These are phyloP conservation scores for Claviceps paspali DNA, from an alignment of 2,329 filamentous ascomycete species.

Conservation along the genomic window DNA sequence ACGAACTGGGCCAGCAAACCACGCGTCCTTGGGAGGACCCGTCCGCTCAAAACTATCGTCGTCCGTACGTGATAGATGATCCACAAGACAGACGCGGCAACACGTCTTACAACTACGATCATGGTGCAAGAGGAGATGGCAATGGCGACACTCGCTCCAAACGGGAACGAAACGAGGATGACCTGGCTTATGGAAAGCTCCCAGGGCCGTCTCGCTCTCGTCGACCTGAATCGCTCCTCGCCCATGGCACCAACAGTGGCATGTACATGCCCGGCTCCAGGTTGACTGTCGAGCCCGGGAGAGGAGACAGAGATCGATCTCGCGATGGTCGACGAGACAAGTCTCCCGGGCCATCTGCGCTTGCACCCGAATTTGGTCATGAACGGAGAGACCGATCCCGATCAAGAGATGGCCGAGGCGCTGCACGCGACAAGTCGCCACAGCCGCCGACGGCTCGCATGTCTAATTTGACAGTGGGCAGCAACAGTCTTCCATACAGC, in stretches of 20 bases:
- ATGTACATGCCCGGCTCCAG: constrained; percentile 12
- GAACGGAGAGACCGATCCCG: constrained; percentile 11
- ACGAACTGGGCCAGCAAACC: constrained; percentile 9
- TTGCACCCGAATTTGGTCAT: constrained; percentile 10
- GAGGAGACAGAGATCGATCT: constrained; percentile 19
- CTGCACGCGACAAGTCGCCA: constrained; percentile 28
- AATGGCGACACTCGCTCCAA: constrained; percentile 5
- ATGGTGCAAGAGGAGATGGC: constrained; percentile 6
- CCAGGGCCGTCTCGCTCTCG: constrained; percentile 12
- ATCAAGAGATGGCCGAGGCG: constrained; percentile 19
- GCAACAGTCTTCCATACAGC: constrained; percentile 24
- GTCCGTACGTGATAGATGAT: too few relatives aligned
- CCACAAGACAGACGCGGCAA: too few relatives aligned
- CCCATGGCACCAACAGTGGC: constrained; percentile 17
- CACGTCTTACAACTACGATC: too few relatives aligned
- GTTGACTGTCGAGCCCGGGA: constrained; percentile 25
- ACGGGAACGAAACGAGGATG: constrained; percentile 23
- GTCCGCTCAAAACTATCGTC: too few relatives aligned
- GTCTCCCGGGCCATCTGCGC: constrained; percentile 10
- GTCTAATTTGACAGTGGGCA: constrained; percentile 37
- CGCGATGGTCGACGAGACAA: constrained; percentile 18
- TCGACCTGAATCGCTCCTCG: constrained; percentile 9
- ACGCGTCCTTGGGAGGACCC: too few relatives aligned
- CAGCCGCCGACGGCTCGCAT: constrained; percentile 33
- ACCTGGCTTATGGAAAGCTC: constrained; percentile 34